phyloP scores from a whole-genome alignment of 73 alveolate genomes.

The Tetrahymena elliotti region DNA sequence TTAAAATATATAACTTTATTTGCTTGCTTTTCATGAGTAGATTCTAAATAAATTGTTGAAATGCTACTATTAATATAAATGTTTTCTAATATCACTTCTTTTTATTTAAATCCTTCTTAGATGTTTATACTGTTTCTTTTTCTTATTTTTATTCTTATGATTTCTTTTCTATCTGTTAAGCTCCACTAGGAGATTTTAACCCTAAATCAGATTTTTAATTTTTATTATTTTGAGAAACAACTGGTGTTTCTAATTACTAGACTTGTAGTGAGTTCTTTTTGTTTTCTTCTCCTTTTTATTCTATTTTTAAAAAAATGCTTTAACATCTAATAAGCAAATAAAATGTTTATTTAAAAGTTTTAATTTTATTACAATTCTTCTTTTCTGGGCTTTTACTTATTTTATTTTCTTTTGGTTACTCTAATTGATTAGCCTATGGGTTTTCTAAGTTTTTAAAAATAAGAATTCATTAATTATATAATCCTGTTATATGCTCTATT shows the following conservation, averaged over 20 bases:
- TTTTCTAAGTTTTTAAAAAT: background rate
- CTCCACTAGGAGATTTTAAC: background rate
- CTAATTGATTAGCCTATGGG: background rate
- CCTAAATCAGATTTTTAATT: background rate
- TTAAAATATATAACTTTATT: too few species aligned
- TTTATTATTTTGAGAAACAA: background rate
- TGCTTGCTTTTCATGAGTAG: too few species aligned
- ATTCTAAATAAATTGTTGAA: too few species aligned
- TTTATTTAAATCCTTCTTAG: background rate
- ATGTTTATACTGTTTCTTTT: background rate
- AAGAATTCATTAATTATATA: background rate
- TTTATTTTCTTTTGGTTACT: background rate
- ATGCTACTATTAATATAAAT: too few species aligned
- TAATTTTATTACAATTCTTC: background rate
- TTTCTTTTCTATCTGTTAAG: background rate
- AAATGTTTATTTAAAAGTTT: background rate
- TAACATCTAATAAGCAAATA: background rate
- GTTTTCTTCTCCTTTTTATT: background rate
- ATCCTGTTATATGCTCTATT: background rate
- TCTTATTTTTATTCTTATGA: background rate
- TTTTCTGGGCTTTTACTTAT: background rate
- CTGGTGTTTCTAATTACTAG: background rate
- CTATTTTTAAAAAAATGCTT: background rate
- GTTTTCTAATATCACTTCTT: background rate
- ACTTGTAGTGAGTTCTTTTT: background rate